phyloP scores from a whole-genome alignment of 2,329 filamentous ascomycete genomes.

The Fusarium pseudonygamai region DNA sequence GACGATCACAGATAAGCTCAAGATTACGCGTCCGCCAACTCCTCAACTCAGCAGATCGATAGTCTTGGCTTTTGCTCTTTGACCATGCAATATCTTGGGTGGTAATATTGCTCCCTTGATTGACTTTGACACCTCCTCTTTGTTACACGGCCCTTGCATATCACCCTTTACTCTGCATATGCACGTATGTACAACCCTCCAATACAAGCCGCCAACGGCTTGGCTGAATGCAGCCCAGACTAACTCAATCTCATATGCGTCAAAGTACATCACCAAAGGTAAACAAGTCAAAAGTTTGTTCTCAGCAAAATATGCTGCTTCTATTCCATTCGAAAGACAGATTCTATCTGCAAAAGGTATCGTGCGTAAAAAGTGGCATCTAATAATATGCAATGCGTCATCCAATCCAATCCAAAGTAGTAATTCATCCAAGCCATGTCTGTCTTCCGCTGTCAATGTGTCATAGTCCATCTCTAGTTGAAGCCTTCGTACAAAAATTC shows the following conservation, averaged over 20 bases:
- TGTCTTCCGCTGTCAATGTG: constrained; percentile 25
- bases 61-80: background rate
- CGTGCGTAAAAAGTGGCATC: constrained; percentile 27
- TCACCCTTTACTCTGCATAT: background rate
- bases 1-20: constrained; percentile 10
- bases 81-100: background rate
- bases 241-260: background rate
- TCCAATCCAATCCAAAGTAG: constrained; percentile 21
- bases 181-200: background rate
- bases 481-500: constrained; percentile 30
- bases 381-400: constrained; percentile 15
- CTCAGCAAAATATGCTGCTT: constrained; percentile 6
- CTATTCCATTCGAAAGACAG: constrained; percentile 10
- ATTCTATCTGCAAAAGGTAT: constrained; percentile 39
- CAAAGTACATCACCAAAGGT: background rate
- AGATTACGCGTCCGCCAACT: background rate
- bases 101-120: background rate
- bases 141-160: constrained; percentile 16
- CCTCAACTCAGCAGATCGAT: background rate
- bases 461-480: constrained; percentile 33
- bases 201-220: background rate
- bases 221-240: background rate
- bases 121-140: background rate
- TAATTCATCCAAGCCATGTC: constrained; percentile 37
- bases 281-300: background rate